Evolutionary conservation across 106 monocot species (phyloP).

Genomic region (Vanilla planifolia): DNA sequence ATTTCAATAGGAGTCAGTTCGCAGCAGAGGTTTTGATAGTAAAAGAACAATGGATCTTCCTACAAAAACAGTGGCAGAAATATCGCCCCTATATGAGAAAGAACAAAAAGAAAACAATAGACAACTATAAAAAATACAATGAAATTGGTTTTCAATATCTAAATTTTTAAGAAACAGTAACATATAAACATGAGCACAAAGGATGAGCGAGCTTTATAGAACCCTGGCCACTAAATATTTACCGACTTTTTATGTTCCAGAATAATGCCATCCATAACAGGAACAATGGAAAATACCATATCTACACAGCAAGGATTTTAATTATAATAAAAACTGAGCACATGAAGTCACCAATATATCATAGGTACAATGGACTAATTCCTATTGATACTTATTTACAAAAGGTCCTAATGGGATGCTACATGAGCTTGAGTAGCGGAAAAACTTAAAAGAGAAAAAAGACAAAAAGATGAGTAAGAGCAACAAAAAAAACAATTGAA

Average conservation of each 20-base stretch:
- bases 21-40: constrained; percentile 65
- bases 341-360: not conserved
- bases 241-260: not conserved
- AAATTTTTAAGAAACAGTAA: not conserved
- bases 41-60: constrained; percentile 73
- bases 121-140: constrained; percentile 1
- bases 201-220: not conserved
- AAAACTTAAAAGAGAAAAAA: no score
- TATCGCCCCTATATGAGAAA: not conserved
- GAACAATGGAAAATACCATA: not conserved
- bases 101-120: not conserved
- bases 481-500: no score
- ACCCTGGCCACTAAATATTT: not conserved
- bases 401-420: no score
- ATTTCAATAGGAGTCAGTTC: constrained; percentile 57
- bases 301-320: no score
- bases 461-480: no score
- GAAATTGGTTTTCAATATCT: not conserved
- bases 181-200: not conserved
- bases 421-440: no score
- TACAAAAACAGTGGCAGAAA: constrained; percentile 12
- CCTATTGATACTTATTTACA: no score
- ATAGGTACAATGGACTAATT: not conserved
- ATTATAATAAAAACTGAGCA: not conserved
- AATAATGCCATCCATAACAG: not conserved